phyloP scores from a whole-genome alignment of 352 stramenopile species.

The Pythium myriotylum region DNA sequence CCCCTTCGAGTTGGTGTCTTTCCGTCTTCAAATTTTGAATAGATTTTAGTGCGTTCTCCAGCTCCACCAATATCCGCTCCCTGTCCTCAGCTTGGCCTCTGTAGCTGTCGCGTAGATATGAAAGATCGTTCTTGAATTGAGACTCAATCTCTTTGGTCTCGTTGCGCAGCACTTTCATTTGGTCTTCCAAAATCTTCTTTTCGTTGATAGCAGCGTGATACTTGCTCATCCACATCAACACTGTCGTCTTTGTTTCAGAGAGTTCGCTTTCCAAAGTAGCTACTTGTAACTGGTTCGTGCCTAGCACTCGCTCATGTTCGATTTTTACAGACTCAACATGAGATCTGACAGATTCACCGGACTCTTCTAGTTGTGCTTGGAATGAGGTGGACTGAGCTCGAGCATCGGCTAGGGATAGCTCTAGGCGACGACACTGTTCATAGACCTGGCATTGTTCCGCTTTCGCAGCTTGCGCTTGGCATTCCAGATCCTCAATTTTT shows the following conservation, averaged over 20 bases:
- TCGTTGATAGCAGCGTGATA: conserved; percentile 44
- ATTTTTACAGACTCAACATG: not conserved
- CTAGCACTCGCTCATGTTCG: conserved; percentile 17
- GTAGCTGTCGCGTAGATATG: conserved; percentile 38
- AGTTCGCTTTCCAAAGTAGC: conserved; percentile 39
- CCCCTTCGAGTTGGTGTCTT: too few relatives aligned
- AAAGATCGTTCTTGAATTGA: conserved; percentile 17
- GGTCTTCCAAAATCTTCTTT: conserved; percentile 34
- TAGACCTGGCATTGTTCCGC: conserved; percentile 4
- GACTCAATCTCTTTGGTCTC: not conserved
- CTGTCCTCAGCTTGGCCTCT: conserved; percentile 17
- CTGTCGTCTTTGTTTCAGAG: conserved; percentile 52
- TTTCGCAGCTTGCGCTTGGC: not conserved
- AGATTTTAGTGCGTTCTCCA: too few relatives aligned
- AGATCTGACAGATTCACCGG: not conserved
- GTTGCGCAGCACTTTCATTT: not conserved
- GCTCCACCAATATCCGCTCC: not conserved
- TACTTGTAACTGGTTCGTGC: conserved; percentile 5
- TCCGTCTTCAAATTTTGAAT: too few relatives aligned
- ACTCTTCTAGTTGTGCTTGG: not conserved
- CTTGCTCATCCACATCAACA: conserved; percentile 78
- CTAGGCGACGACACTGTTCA: conserved; percentile 11
- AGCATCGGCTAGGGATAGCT: conserved; percentile 3
- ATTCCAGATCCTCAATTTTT: not conserved
- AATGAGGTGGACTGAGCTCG: not conserved